phyloP scores from a whole-genome alignment of 2,329 filamentous ascomycete genomes.

The Rhynchosporium agropyri region DNA sequence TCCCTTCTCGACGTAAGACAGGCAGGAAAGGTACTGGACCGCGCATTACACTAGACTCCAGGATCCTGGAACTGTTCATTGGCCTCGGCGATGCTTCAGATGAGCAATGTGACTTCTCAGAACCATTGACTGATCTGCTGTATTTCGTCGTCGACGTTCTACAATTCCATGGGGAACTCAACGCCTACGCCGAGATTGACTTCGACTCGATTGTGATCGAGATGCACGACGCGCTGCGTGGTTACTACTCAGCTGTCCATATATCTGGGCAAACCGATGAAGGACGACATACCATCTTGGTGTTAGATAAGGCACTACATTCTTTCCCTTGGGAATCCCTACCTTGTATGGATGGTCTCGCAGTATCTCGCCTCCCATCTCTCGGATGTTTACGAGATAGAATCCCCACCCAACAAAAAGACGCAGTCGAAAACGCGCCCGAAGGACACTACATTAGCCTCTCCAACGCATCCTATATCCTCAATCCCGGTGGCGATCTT shows the following conservation, averaged over 20 bases:
- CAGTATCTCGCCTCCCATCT: conserved; percentile 87
- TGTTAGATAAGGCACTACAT: conserved; percentile 90
- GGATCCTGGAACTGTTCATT: conserved; percentile 85
- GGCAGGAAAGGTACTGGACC: conserved; percentile 54
- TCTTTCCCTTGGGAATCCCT: conserved; percentile 95
- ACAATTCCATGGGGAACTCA: conserved; percentile 93
- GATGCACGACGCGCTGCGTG: conserved; percentile 78
- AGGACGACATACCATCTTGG: conserved; percentile 75
- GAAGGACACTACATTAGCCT: conserved; percentile 59
- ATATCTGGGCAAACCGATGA: conserved; percentile 43
- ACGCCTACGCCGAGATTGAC: conserved; percentile 97
- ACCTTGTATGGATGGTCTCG: conserved; percentile 76
- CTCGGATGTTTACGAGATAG: conserved; percentile 79
- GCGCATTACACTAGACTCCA: conserved; percentile 57
- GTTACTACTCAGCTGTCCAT: conserved; percentile 65
- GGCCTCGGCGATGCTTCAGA: conserved; percentile 75
- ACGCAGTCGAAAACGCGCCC: conserved; percentile 23
- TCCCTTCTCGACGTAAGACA: conserved; percentile 76
- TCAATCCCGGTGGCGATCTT: conserved; percentile 88
- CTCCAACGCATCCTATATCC: conserved; percentile 70
- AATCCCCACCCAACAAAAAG: conserved; percentile 51
- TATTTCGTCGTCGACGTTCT: conserved; percentile 97
- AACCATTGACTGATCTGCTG: conserved; percentile 85
- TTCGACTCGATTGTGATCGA: conserved; percentile 91
- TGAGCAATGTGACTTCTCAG: conserved; percentile 75